Evolutionary conservation across 805 yeast genomes (phyloP).

Genomic region (Grigorovia jiainica): DNA sequence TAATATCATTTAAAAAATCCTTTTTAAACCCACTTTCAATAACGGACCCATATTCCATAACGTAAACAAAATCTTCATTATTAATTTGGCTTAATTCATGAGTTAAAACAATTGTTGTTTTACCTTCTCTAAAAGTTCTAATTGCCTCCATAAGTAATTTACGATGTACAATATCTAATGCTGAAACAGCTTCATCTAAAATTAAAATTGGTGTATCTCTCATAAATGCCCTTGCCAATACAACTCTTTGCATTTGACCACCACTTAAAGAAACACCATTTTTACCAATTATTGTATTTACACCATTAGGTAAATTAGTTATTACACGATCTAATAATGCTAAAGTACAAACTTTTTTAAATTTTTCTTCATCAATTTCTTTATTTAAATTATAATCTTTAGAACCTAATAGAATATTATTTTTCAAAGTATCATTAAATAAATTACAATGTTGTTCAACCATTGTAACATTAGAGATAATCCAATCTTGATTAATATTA

Average conservation of each 20-base stretch:
- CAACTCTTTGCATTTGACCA: slow-evolving; percentile 81
- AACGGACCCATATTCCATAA: slow-evolving; percentile 53
- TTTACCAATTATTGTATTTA: slow-evolving; percentile 42
- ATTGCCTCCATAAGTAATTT: slow-evolving; percentile 40
- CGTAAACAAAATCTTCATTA: slow-evolving; percentile 45
- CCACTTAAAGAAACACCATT: slow-evolving; percentile 59
- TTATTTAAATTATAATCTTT: slow-evolving; percentile 12
- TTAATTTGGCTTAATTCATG: slow-evolving; percentile 61
- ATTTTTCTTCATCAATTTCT: slow-evolving; percentile 13
- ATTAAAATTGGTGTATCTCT: slow-evolving; percentile 68
- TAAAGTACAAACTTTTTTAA: slow-evolving; percentile 40
- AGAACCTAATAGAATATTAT: slow-evolving; percentile 54
- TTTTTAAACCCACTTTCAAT: slow-evolving; percentile 35
- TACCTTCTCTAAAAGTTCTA: slow-evolving; percentile 49
- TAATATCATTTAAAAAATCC: slow-evolving; percentile 20
- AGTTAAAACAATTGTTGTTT: slow-evolving; percentile 72
- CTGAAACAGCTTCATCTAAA: slow-evolving; percentile 80
- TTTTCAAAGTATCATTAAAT: slow-evolving; percentile 52
- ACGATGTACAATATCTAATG: slow-evolving; percentile 53
- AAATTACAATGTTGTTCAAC: slow-evolving; percentile 65
- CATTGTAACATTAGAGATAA: slow-evolving; percentile 54
- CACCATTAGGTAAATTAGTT: slow-evolving; percentile 41
- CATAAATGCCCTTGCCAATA: slow-evolving; percentile 73
- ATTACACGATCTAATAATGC: slow-evolving; percentile 46
- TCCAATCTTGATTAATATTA: slow-evolving; percentile 39